These are phyloP conservation scores for Intubia oerlemansii DNA, from an alignment of 2,329 filamentous ascomycete species.

Conservation along the genomic window DNA sequence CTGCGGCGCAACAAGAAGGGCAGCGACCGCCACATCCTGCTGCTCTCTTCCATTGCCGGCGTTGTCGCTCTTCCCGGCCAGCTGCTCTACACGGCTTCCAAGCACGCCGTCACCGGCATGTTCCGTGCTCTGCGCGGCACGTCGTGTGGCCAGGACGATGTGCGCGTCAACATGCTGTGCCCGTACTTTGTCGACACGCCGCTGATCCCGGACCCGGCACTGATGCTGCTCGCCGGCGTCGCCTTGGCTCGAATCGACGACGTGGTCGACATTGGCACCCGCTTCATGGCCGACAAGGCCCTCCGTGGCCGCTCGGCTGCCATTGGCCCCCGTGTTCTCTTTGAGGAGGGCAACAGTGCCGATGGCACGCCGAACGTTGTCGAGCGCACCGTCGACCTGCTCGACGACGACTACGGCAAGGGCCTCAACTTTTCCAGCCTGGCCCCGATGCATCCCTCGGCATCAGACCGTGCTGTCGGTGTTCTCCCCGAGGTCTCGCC, in stretches of 20 bases:
- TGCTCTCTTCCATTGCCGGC: slow-evolving; percentile 40
- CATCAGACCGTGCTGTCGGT: slow-evolving; percentile 2
- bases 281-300: slow-evolving; percentile 33
- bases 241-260: slow-evolving; percentile 30
- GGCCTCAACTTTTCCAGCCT: slow-evolving; percentile 8
- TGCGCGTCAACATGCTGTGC: slow-evolving; percentile 42
- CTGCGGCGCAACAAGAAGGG: slow-evolving; percentile 23
- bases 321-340: slow-evolving; percentile 31
- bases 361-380: slow-evolving; percentile 7
- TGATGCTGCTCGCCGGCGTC: slow-evolving; percentile 32
- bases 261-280: slow-evolving; percentile 40
- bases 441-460: no score
- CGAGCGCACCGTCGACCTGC: neutral
- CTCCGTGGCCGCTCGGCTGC: slow-evolving; percentile 34
- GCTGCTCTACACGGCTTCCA: slow-evolving; percentile 34
- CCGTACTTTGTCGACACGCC: slow-evolving; percentile 43
- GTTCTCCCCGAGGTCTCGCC: neutral
- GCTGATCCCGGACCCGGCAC: slow-evolving; percentile 24
- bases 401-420: neutral
- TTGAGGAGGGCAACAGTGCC: slow-evolving; percentile 15
- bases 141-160: slow-evolving; percentile 20
- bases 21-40: slow-evolving; percentile 34
- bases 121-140: slow-evolving; percentile 34
- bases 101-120: slow-evolving; percentile 43
- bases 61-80: slow-evolving; percentile 19